A percentile compares a stretch with the other conserved stretches of the same genome.
Evolutionary conservation across 225 moss, liverwort and hornwort species (phyloP).

Genomic region (Lunularia cruciata): DNA sequence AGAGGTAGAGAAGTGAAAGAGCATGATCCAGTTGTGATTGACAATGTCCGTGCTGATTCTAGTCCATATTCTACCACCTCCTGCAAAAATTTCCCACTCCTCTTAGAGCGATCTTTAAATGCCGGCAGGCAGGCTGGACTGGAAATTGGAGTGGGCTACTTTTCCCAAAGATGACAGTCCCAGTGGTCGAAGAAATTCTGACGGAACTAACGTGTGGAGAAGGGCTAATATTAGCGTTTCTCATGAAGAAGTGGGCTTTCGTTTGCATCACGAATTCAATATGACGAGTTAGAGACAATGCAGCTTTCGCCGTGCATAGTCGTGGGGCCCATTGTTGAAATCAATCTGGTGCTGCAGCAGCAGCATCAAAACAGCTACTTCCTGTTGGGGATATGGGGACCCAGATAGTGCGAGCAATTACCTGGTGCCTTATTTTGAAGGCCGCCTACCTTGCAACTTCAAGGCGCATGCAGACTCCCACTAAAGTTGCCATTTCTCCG

Average conservation of each 20-base stretch:
- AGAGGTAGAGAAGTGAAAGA: background rate
- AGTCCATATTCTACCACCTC: background rate
- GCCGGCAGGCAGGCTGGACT: background rate
- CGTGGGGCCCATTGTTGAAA: background rate
- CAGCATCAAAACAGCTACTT: background rate
- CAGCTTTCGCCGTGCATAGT: background rate
- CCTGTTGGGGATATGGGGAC: conserved; percentile 7
- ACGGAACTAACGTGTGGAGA: background rate
- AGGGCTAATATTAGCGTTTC: background rate
- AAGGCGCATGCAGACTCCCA: too few species aligned
- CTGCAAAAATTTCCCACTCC: background rate
- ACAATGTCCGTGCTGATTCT: background rate
- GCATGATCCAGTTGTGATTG: too few species aligned
- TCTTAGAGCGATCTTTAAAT: background rate
- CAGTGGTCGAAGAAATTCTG: background rate
- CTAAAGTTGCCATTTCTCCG: too few species aligned
- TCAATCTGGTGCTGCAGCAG: background rate
- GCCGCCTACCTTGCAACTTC: too few species aligned
- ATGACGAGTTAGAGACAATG: background rate
- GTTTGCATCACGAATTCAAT: background rate
- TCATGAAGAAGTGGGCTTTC: conserved; percentile 8
- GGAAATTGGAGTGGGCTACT: background rate
- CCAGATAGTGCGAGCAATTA: background rate
- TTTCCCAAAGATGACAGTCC: background rate
- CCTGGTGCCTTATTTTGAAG: too few species aligned